Percentiles rank a stretch among this genome's conserved stretches.
Conservation (phyloP, 345 rosid species). For the Brassica cretica region DNA sequence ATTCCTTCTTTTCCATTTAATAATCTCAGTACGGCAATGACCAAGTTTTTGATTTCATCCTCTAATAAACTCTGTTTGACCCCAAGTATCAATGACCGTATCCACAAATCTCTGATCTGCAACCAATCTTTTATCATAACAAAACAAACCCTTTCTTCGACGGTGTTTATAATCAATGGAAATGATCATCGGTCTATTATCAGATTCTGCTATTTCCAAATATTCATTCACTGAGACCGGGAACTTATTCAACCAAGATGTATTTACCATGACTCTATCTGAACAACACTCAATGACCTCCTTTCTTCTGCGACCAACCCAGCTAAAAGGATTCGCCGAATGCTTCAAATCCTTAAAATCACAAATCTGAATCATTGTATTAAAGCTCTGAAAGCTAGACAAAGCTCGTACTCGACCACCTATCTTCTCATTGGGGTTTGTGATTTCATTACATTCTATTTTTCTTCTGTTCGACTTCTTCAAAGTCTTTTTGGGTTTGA, state of each 20-base stretch:
- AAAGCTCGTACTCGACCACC: neutral
- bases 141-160: neutral
- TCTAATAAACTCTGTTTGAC: neutral
- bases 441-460: neutral
- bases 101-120: neutral
- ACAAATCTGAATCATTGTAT: neutral
- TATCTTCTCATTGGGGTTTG: neutral
- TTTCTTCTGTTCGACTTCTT: no score
- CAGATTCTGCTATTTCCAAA: neutral
- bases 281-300: neutral
- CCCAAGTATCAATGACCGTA: neutral
- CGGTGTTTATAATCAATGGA: neutral
- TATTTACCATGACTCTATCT: neutral
- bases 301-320: neutral
- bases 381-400: neutral
- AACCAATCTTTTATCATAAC: neutral
- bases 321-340: neutral
- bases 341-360: neutral
- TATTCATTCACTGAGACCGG: neutral
- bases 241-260: neutral
- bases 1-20: neutral
- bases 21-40: neutral
- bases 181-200: neutral
- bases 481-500: no score
- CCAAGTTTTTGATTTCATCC: neutral